Base-by-base conservation (phyloP, 2,329 filamentous ascomycete genomes). In the Sporothrix mexicana region DNA sequence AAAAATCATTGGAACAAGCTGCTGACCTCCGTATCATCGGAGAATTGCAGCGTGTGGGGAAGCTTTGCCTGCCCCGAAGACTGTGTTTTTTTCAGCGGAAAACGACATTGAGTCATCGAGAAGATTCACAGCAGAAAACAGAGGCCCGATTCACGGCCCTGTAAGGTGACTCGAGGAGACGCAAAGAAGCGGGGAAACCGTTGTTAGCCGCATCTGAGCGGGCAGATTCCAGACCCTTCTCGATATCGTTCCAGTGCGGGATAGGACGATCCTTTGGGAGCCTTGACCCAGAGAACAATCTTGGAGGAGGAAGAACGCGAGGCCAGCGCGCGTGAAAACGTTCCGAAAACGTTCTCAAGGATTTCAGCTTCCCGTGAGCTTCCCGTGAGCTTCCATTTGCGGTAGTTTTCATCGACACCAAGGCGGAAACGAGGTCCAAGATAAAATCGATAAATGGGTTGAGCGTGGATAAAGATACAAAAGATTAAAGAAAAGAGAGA, bases 161-260 rank as follows among this genome's bases (percentile, higher is more conserved):
- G 17, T 12, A 23, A 12, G 15, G 23, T 5, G 9, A 55, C 4
- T 25, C 30, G 51, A 2, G 20, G 4, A 55, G 51, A 9, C n/a
- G 36, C 8, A n/a, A 20, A 20, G 45, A 45, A 45, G n/a, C 43
- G 36, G 59, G 36, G 36, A 10, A 62, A 13, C 59, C 59, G 59
- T 41, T 64, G 59, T 64, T 64, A 64, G 59, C 59, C 59, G 59
- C 59, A 23, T 45, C 36, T 64, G 36, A n/a, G 36, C 59, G 59
- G 36, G 25, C 8, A 36, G 47, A 7, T 51, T 15, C n/a, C 13
- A 15, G 15, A 4, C n/a, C 47, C 20, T 55, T 17, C 20, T 55
- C 30, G 57, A 30, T 20, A 43, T 62, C 57, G 57, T 62, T 43
- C 25, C 1, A 17, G 17, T 36, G 36, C 57, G 25, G 57, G 30